A percentile compares a stretch with the other conserved stretches of the same genome.
phyloP scores from a whole-genome alignment of 1,139 yeast species.

The Yamadazyma taylorii region DNA sequence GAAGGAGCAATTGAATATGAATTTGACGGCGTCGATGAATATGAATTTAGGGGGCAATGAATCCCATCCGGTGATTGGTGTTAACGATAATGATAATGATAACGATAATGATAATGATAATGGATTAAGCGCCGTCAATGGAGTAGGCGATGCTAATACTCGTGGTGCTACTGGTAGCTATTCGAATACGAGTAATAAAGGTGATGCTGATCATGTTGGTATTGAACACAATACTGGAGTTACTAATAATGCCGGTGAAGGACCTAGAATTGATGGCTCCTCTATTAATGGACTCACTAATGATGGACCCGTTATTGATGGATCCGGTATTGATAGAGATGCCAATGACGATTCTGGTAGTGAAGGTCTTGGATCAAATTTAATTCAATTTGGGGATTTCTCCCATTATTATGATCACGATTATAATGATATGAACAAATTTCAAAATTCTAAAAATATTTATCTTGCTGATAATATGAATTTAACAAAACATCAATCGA shows the following conservation, averaged over 20 bases:
- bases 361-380: neutral
- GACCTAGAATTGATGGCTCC: no score
- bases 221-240: no score
- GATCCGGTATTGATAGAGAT: no score
- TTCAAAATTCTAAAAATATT: conserved; percentile 4
- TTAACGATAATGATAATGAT: neutral
- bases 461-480: conserved; percentile 17
- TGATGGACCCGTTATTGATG: no score
- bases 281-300: no score
- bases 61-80: neutral
- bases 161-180: no score
- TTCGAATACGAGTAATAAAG: neutral
- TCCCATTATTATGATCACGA: conserved; percentile 6
- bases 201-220: conserved; percentile 3
- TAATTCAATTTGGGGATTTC: neutral
- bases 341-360: neutral
- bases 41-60: conserved; percentile 4
- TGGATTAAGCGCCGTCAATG: no score
- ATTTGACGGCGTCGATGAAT: conserved; percentile 3
- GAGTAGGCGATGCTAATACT: no score
- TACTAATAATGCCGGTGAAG: no score
- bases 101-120: neutral
- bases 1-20: conserved; percentile 10
- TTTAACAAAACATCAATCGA: conserved; percentile 13
- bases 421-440: conserved; percentile 4